These are phyloP conservation scores for Euphorbia celastroides DNA, from an alignment of 441 rosid species.

Conservation along the genomic window DNA sequence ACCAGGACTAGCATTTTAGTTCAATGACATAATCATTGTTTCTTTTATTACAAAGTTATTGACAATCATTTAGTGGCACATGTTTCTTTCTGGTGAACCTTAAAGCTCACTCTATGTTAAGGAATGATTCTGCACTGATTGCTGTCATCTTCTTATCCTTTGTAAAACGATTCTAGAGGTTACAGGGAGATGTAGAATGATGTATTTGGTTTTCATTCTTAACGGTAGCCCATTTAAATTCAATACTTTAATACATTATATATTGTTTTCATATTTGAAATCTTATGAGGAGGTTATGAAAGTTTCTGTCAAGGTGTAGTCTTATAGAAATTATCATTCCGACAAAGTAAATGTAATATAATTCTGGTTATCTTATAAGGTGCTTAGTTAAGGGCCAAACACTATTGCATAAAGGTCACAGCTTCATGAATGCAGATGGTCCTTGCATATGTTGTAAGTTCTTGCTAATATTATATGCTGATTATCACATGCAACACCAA, in stretches of 20 bases:
- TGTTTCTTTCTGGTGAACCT: not conserved
- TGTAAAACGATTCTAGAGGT: not conserved
- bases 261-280: not conserved
- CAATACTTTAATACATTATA: not conserved
- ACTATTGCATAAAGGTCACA: not conserved
- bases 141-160: not conserved
- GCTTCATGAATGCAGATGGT: not conserved
- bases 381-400: not conserved
- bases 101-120: not conserved
- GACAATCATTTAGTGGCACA: not conserved
- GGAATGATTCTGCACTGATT: not conserved
- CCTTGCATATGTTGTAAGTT: not conserved
- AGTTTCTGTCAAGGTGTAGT: not conserved
- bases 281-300: not conserved
- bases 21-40: not conserved
- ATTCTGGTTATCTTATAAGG: not conserved
- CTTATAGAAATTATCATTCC: not conserved
- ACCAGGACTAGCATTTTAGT: not conserved
- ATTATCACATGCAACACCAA: not conserved
- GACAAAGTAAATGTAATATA: not conserved
- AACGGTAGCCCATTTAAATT: too few relatives aligned
- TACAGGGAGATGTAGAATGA: not conserved
- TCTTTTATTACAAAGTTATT: not conserved
- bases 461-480: not conserved
- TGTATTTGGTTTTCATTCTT: not conserved